A percentile compares a stretch with the other conserved stretches of the same genome.
These are phyloP conservation scores for Ophiostoma australiae DNA, from an alignment of 2,329 filamentous ascomycete species.

Conservation along the genomic window DNA sequence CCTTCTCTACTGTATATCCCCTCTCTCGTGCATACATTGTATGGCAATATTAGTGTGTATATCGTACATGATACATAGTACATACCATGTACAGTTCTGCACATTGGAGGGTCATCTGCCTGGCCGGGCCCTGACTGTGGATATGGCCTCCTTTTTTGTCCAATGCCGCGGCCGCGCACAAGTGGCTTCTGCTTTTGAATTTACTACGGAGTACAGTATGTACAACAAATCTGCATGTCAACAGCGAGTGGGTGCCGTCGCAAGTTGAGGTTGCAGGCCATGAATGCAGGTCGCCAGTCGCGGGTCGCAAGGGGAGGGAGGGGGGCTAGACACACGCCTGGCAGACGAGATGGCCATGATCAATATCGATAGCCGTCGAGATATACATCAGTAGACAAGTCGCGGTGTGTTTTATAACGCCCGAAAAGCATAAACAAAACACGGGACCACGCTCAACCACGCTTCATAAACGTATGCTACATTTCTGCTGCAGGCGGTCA, in stretches of 20 bases:
- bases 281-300: not conserved
- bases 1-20: not conserved
- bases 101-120: slow-evolving; percentile 9
- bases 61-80: too few species aligned
- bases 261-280: not conserved
- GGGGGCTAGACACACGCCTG: not conserved
- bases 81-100: not conserved
- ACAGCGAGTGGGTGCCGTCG: not conserved
- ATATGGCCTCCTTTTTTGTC: slow-evolving; percentile 12
- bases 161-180: slow-evolving; percentile 6
- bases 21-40: slow-evolving; percentile 10
- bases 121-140: slow-evolving; percentile 2
- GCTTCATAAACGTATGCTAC: slow-evolving; percentile 10
- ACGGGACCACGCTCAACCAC: not conserved
- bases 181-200: not conserved
- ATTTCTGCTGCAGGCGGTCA: slow-evolving; percentile 20
- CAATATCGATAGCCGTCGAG: not conserved
- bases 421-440: not conserved
- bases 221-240: not conserved
- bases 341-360: not conserved
- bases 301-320: not conserved
- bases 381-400: not conserved
- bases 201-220: not conserved
- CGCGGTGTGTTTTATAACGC: slow-evolving; percentile 21
- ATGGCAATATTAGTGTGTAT: not conserved